These are phyloP conservation scores for Ceratocystis papillata DNA, from an alignment of 2,329 filamentous ascomycete species.

Conservation along the genomic window DNA sequence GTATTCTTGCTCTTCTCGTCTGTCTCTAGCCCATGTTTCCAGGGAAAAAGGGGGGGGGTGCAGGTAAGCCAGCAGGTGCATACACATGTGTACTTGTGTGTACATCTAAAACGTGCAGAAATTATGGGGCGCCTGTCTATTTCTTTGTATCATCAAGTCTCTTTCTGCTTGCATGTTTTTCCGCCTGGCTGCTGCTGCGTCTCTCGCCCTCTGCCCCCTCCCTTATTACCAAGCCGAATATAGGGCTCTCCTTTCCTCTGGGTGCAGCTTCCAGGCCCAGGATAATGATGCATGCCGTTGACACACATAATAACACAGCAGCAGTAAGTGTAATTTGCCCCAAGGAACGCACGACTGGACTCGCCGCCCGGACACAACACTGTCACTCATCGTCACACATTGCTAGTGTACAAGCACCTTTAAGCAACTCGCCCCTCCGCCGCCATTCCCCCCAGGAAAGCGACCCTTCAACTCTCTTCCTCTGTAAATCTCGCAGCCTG, in stretches of 20 bases:
- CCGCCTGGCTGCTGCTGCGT: background rate
- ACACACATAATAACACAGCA: too few species aligned
- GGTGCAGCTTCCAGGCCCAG: background rate
- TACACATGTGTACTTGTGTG: background rate
- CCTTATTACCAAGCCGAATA: slow-evolving; percentile 4
- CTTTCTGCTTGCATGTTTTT: background rate
- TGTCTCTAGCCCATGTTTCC: too few species aligned
- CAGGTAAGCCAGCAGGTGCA: background rate
- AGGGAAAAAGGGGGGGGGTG: too few species aligned
- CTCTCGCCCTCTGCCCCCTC: background rate
- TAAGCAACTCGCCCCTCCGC: background rate
- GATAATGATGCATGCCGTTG: too few species aligned
- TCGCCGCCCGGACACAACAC: too few species aligned
- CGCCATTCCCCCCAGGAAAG: background rate
- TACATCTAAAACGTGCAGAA: background rate
- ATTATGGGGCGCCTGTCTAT: background rate
- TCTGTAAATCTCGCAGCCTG: background rate
- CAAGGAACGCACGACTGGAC: too few species aligned
- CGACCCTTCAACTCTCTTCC: background rate
- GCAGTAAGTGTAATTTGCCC: too few species aligned
- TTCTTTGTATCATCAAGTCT: background rate
- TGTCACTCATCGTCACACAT: too few species aligned
- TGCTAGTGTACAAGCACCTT: too few species aligned
- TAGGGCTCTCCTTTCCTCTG: slow-evolving; percentile 11
- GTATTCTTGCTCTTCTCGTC: background rate